Evolutionary conservation across 2,329 filamentous ascomycete genomes (phyloP).

Genomic region (Claviceps africana): DNA sequence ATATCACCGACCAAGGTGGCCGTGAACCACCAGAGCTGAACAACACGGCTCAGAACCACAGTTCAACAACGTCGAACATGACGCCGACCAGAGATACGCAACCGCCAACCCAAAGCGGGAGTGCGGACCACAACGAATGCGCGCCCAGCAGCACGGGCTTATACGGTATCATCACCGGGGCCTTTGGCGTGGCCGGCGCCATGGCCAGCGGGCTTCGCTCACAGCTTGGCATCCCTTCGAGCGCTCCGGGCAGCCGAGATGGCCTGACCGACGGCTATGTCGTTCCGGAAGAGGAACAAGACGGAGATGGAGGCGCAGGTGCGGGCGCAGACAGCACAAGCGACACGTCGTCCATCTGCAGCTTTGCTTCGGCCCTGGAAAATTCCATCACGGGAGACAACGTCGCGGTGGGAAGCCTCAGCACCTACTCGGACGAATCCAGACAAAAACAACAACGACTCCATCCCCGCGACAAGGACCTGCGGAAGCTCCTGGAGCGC

Average conservation of each 20-base stretch:
- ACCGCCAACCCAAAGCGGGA: background rate
- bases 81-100: background rate
- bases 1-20: too few species aligned
- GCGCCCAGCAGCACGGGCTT: constrained; percentile 31
- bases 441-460: constrained; percentile 14
- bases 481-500: constrained; percentile 47
- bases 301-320: constrained; percentile 15
- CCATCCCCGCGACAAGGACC: constrained; percentile 40
- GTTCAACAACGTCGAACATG: background rate
- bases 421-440: constrained; percentile 25
- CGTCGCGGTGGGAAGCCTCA: constrained; percentile 8
- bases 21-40: background rate
- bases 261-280: constrained; percentile 12
- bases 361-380: constrained; percentile 36
- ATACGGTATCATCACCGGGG: constrained; percentile 41
- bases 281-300: constrained; percentile 15
- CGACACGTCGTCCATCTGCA: constrained; percentile 32
- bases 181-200: constrained; percentile 35
- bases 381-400: constrained; percentile 17
- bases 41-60: background rate
- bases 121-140: constrained; percentile 15
- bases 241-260: constrained; percentile 14
- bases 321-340: constrained; percentile 13
- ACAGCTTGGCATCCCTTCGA: constrained; percentile 15
- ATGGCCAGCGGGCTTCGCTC: constrained; percentile 23